phyloP scores from a whole-genome alignment of 1,139 yeast genomes.

The Arxiozyma slooffiae region DNA sequence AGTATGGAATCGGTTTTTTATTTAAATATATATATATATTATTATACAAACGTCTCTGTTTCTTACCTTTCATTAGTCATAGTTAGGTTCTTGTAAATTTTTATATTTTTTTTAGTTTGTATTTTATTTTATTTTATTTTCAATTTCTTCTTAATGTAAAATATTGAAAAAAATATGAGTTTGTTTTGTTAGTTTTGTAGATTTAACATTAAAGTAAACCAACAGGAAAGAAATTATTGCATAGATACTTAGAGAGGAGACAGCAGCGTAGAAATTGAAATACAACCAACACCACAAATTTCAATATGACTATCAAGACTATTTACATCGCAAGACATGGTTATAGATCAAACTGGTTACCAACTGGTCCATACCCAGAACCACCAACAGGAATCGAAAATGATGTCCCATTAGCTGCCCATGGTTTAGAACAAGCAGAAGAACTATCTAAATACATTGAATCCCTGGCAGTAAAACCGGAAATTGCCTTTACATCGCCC shows the following conservation, averaged over 20 bases:
- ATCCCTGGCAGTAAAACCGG: conserved; percentile 44
- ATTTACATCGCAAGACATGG: conserved; percentile 53
- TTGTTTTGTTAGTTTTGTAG: too few species aligned
- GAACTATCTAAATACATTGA: conserved; percentile 50
- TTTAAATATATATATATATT: too few species aligned
- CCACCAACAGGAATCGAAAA: conserved; percentile 77
- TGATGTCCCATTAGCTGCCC: conserved; percentile 72
- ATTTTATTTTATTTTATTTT: too few species aligned
- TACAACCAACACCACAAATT: conserved; percentile 16
- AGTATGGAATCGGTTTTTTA: neutral
- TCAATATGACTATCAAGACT: conserved; percentile 30
- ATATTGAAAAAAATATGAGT: too few species aligned
- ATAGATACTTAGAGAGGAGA: too few species aligned
- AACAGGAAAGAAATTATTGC: neutral
- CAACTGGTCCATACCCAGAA: conserved; percentile 59
- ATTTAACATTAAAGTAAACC: neutral
- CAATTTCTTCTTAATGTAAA: too few species aligned
- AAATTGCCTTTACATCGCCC: conserved; percentile 65
- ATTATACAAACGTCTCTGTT: too few species aligned
- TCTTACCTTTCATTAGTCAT: neutral
- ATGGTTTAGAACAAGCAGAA: conserved; percentile 71
- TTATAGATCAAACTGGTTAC: conserved; percentile 74
- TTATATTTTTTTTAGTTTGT: too few species aligned
- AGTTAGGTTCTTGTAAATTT: neutral
- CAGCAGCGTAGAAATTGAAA: neutral